A percentile compares a stretch with the other conserved stretches of the same genome.
phyloP scores from a whole-genome alignment of 176 grass and related monocot species.

The Otatea glauca region DNA sequence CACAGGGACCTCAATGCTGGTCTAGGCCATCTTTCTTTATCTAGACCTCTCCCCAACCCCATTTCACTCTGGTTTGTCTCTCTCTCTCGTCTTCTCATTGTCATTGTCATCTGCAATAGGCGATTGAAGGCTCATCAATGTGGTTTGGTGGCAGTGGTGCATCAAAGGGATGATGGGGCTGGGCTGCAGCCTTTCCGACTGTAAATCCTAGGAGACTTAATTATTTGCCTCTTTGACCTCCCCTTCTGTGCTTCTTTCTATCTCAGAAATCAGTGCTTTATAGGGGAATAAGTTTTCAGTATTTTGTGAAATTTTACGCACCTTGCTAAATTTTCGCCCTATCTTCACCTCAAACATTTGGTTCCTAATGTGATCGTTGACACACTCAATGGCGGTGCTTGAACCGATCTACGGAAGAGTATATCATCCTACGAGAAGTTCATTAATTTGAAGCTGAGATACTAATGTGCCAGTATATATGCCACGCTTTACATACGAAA shows the following conservation, averaged over 20 bases:
- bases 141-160: constrained; percentile 35
- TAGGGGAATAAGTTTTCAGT: background rate
- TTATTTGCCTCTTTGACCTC: constrained; percentile 17
- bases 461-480: no score
- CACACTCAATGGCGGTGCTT: no score
- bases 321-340: no score
- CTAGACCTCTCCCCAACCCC: background rate
- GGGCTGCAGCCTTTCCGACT: constrained; percentile 6
- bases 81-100: constrained; percentile 19
- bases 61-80: background rate
- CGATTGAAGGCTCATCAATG: constrained; percentile 52
- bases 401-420: no score
- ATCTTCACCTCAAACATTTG: no score
- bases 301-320: no score
- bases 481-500: no score
- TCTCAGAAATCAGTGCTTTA: background rate
- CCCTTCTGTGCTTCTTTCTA: no score
- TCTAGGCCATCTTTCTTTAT: background rate
- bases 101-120: constrained; percentile 10
- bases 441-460: no score
- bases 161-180: constrained; percentile 20
- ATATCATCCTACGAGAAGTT: no score
- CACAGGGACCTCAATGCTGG: no score
- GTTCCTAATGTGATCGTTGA: no score
- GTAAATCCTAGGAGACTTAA: background rate